Base-by-base conservation (phyloP, 352 stramenopile genomes). In the Phytophthora cactorum region DNA sequence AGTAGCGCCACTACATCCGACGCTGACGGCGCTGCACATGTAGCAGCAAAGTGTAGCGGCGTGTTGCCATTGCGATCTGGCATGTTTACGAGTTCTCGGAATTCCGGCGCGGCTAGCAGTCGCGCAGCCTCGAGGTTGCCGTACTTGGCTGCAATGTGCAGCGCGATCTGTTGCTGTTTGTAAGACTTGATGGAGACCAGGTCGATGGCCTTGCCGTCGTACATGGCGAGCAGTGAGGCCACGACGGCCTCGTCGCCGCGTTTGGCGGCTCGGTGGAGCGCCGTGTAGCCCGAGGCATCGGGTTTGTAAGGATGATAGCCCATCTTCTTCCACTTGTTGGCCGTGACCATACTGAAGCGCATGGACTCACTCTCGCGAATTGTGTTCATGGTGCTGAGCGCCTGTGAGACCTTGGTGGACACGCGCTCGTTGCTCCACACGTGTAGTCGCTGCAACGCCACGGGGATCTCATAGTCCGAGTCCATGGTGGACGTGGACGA, bases 271-370 rank as follows among this genome's bases (percentile, higher is more conserved):
- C 88, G 85, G 54, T 95, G 88, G 41, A 95, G 72, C 39, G 88
- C 88, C 38, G 88, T 95, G 75, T 92, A 95, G 22, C 88, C 88
- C 34, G 75, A 84, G 28, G 79, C 81, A 58, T 93, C 88, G 12
- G 82, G 85, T 39, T 91, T 89, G 72, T 93, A 95, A 43, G 88
- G 88, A 56, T 93, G 81, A 58, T 95, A 95, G 31, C 85, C 88
- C 59, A 88, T 82, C 46, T 92, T 91, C 57, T 91, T 90, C 88
- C 88, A 95, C 70, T 93, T 93, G 74, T 69, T 84, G 17, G 88
- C 85, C 14, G 79, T 93, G 46, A 75, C 74, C 68, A 95, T 87
- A 58, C 84, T 93, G 60, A 85, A 88, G 67, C 86, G 85, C 77
- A 95, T 84, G 10, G 83, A 85, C 72, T 92, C 82, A 63, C 81